Conservation (phyloP, 768 basidiomycete species). For the Hericium coralloides region DNA sequence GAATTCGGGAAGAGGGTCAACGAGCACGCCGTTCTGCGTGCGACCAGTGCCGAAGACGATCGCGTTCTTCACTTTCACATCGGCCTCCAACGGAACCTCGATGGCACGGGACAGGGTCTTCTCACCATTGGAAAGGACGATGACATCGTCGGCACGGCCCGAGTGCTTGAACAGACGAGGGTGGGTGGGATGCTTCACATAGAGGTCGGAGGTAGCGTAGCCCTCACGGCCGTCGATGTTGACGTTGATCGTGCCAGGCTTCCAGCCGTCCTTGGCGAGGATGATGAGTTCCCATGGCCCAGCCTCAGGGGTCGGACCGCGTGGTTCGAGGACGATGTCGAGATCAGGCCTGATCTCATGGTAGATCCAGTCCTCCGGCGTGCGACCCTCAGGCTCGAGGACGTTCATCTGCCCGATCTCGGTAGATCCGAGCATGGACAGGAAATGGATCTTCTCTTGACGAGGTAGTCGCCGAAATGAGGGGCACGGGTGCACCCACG, state of each 20-base stretch:
- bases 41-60: conserved; percentile 5
- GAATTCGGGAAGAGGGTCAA: not conserved
- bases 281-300: conserved; percentile 14
- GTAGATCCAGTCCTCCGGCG: conserved; percentile 5
- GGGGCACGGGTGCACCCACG: conserved; percentile 5
- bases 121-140: conserved; percentile 18
- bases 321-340: conserved; percentile 12
- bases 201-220: not conserved
- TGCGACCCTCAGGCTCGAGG: conserved; percentile 2
- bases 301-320: conserved; percentile 10
- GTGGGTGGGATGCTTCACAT: not conserved
- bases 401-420: conserved; percentile 8
- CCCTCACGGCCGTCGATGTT: not conserved
- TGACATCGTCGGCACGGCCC: conserved; percentile 21
- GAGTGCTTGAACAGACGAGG: conserved; percentile 24
- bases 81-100: not conserved
- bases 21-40: conserved; percentile 5
- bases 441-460: conserved; percentile 6
- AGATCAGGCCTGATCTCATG: conserved; percentile 15
- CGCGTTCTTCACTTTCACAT: not conserved
- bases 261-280: not conserved
- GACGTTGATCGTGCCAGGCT: not conserved
- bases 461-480: conserved; percentile 4
- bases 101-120: not conserved
- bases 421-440: conserved; percentile 4